phyloP scores from a whole-genome alignment of 208 protist genomes.

The Trypanosoma brucei region DNA sequence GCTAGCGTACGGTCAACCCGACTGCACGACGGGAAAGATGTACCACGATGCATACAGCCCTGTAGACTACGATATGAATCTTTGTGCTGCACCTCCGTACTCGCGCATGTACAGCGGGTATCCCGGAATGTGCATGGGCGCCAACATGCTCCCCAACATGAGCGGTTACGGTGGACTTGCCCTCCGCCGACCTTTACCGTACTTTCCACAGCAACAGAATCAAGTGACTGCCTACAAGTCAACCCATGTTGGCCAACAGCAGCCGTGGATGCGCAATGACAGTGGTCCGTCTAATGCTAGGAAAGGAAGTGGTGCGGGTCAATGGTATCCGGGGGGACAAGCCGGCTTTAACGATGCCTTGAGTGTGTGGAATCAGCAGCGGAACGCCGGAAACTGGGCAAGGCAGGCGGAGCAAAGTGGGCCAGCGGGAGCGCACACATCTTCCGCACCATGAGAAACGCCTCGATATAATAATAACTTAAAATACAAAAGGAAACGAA shows the following conservation, averaged over 20 bases:
- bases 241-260: neutral
- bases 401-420: neutral
- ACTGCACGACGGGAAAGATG: conserved; percentile 9
- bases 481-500: neutral
- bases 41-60: conserved; percentile 19
- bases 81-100: conserved; percentile 12
- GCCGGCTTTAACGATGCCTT: neutral
- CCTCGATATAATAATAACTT: neutral
- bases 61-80: conserved; percentile 16
- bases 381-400: neutral
- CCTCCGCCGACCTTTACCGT: conserved; percentile 14
- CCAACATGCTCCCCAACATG: conserved; percentile 15
- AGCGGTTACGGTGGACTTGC: conserved; percentile 17
- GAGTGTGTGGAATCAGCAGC: neutral
- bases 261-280: neutral
- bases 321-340: neutral
- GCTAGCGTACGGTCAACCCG: conserved; percentile 22
- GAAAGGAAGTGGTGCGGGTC: neutral
- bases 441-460: neutral
- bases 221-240: conserved; percentile 8
- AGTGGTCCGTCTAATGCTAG: neutral
- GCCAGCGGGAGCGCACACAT: neutral
- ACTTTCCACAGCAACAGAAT: conserved; percentile 17
- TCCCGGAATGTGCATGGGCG: conserved; percentile 21
- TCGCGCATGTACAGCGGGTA: conserved; percentile 25